phyloP scores from a whole-genome alignment of 495 filamentous ascomycete species.

The Penicillium salamii region DNA sequence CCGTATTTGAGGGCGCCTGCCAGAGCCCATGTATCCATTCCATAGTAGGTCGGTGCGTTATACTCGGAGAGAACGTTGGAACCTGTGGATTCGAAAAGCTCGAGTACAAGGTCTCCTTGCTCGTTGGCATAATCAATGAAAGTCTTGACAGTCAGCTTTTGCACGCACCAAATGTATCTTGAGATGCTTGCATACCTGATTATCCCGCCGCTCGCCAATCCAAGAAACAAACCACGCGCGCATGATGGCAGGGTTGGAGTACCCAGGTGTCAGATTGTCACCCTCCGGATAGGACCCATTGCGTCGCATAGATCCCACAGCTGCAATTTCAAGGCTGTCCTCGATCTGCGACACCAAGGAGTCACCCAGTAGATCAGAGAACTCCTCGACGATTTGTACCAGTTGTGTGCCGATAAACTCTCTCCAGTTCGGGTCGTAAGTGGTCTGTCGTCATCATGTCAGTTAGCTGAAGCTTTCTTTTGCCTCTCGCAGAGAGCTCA shows the following conservation, averaged over 20 bases:
- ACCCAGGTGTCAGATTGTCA: conserved; percentile 25
- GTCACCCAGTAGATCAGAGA: conserved; percentile 21
- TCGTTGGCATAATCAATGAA: conserved; percentile 27
- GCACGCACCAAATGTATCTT: neutral
- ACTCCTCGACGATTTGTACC: conserved; percentile 30
- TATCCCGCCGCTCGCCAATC: conserved; percentile 19
- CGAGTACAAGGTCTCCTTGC: conserved; percentile 15
- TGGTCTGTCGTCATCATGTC: conserved; percentile 9
- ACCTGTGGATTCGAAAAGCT: conserved; percentile 24
- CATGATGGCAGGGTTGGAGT: conserved; percentile 28
- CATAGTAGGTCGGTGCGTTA: conserved; percentile 28
- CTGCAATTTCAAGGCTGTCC: conserved; percentile 25
- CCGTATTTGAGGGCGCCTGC: conserved; percentile 27
- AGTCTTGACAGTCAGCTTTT: conserved; percentile 9
- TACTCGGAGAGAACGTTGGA: conserved; percentile 24
- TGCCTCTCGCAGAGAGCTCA: conserved; percentile 3
- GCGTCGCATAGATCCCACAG: conserved; percentile 26
- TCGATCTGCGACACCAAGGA: conserved; percentile 20
- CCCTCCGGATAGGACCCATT: conserved; percentile 26
- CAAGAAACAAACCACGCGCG: conserved; percentile 27
- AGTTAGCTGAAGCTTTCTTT: neutral
- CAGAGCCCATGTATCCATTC: conserved; percentile 27
- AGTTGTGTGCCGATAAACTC: conserved; percentile 30
- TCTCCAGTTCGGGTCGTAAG: conserved; percentile 31
- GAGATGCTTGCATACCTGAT: conserved; percentile 8